phyloP scores from a whole-genome alignment of 1,139 yeast species.

The Taphrina betulina region DNA sequence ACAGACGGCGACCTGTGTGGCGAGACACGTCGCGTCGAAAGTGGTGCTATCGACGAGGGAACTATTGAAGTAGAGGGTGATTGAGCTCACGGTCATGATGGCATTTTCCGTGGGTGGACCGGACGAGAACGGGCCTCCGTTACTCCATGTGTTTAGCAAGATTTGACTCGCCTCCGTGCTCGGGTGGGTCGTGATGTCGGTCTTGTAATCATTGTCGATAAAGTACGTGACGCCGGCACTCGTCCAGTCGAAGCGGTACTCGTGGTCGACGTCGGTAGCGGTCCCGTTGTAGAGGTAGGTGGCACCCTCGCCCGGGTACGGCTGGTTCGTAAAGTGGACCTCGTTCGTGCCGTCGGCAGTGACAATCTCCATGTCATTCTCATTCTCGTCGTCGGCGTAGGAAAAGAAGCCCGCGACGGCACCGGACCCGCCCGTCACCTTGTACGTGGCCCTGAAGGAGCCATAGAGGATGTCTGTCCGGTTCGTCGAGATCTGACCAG shows the following conservation, averaged over 20 bases:
- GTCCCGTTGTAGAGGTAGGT: conserved; percentile 5
- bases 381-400: conserved; percentile 21
- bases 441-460: conserved; percentile 11
- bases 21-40: no score
- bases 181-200: conserved; percentile 10
- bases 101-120: conserved; percentile 15
- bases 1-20: no score
- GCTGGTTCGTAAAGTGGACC: conserved; percentile 21
- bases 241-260: conserved; percentile 23
- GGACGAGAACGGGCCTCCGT: conserved; percentile 15
- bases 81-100: neutral
- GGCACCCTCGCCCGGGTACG: conserved; percentile 3
- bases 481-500: conserved; percentile 4
- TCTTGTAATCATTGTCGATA: conserved; percentile 1
- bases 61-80: conserved; percentile 14
- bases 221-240: conserved; percentile 3
- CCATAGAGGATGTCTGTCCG: conserved; percentile 21
- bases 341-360: neutral
- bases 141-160: conserved; percentile 16
- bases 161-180: conserved; percentile 2
- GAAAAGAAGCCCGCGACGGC: conserved; percentile 22
- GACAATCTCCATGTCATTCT: conserved; percentile 20
- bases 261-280: neutral
- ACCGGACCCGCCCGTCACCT: conserved; percentile 12
- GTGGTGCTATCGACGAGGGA: neutral